Evolutionary conservation across 2,329 filamentous ascomycete species (phyloP).

Genomic region (Xylogone sp.): DNA sequence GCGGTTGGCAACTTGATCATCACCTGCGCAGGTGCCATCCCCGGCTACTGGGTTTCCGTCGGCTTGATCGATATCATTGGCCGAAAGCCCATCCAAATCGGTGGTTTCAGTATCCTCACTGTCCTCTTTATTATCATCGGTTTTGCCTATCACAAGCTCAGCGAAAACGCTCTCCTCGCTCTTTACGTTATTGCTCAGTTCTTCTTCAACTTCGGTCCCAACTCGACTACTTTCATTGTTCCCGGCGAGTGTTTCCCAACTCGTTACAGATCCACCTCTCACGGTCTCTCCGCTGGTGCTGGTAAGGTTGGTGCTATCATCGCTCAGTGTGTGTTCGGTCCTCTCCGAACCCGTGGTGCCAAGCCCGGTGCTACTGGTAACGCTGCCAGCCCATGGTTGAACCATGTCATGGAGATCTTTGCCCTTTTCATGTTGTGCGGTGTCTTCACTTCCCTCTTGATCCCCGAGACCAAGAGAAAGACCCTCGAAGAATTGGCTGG

Average conservation of each 20-base stretch:
- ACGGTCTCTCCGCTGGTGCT: conserved; percentile 32
- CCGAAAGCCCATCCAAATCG: conserved; percentile 72
- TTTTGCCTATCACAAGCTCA: conserved; percentile 51
- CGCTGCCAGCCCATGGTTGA: conserved; percentile 51
- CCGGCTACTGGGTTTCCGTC: conserved; percentile 78
- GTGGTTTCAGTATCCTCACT: conserved; percentile 59
- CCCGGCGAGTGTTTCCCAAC: conserved; percentile 34
- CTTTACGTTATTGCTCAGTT: conserved; percentile 64
- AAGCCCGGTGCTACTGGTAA: conserved; percentile 14
- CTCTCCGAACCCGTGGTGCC: conserved; percentile 43
- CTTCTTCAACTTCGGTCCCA: conserved; percentile 58
- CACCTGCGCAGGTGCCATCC: conserved; percentile 72
- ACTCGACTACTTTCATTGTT: conserved; percentile 33
- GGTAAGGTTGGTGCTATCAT: conserved; percentile 34
- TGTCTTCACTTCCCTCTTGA: conserved; percentile 62
- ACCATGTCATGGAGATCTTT: conserved; percentile 74
- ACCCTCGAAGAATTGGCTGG: conserved; percentile 69
- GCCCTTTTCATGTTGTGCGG: conserved; percentile 78
- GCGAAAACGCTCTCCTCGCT: conserved; percentile 48
- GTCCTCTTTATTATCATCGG: conserved; percentile 61
- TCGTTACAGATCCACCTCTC: conserved; percentile 30
- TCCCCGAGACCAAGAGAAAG: conserved; percentile 73
- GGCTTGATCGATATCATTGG: conserved; percentile 72
- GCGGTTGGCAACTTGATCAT: conserved; percentile 76
- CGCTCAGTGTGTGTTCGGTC: conserved; percentile 48